Percentiles rank a stretch among this genome's conserved stretches.
Evolutionary conservation across 768 basidiomycete genomes (phyloP).

Genomic region (Piloderma croceum): DNA sequence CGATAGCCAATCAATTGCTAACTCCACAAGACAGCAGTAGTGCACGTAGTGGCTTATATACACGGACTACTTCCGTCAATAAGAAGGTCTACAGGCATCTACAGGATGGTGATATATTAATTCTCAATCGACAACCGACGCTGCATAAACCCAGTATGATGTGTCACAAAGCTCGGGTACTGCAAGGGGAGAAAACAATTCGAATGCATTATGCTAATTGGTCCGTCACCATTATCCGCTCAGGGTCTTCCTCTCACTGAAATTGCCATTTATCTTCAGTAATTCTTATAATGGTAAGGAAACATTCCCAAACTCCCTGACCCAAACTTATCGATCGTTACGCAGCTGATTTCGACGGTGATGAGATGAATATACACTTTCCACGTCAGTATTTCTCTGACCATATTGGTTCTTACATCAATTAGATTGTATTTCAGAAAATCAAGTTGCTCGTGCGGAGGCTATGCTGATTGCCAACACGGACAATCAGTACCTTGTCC

Average conservation of each 20-base stretch:
- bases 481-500: conserved; percentile 97
- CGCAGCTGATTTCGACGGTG: conserved; percentile 87
- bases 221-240: conserved; percentile 38
- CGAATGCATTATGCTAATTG: conserved; percentile 99
- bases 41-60: conserved; percentile 55
- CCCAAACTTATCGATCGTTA: conserved; percentile 4
- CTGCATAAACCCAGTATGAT: conserved; percentile 99
- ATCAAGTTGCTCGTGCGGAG: conserved; percentile 91
- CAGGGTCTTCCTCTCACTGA: conserved; percentile 5
- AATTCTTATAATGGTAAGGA: conserved; percentile 92
- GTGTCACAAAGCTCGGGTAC: conserved; percentile 88
- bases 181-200: conserved; percentile 97
- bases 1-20: conserved; percentile 90
- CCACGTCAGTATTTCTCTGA: conserved; percentile 62
- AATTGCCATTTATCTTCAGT: conserved; percentile 36
- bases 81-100: conserved; percentile 98
- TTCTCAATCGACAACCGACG: conserved; percentile 96
- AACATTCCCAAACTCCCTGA: neutral
- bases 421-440: conserved; percentile 48
- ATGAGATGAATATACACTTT: conserved; percentile 99
- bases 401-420: conserved; percentile 4
- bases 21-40: conserved; percentile 73
- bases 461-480: conserved; percentile 94
- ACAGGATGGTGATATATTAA: conserved; percentile 88
- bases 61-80: conserved; percentile 76